Evolutionary conservation across 345 rosid species (phyloP), one percentile per base, ranked within the genome.

Genomic region (Bretschneidera sinensis): DNA sequence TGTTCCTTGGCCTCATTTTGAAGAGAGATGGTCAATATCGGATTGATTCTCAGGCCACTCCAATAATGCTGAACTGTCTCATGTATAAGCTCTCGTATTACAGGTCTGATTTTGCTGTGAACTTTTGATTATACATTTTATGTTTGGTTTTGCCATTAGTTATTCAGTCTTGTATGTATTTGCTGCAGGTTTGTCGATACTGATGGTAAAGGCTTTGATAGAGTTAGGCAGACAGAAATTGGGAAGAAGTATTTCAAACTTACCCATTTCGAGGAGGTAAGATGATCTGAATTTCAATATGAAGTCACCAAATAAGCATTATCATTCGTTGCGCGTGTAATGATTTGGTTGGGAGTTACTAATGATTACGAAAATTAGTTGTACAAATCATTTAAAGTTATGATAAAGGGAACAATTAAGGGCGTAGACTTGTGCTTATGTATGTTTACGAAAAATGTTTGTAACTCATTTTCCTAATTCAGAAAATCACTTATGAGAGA

Each of bases 1-100:
- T 33, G 13, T 52, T 4, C 23, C 39, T 25, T 66, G 49, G 23
- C 59, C 55, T 67, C 24, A 60, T 39, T 69, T 53, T 54, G 49
- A 65, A 94, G 99, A 85, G 96, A 71, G 97, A 94, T 62, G 99
- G 99, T 20, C 89, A 94, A 61, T 94, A 94, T 66, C 87, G 97
- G 61, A 91, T 94, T 20, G 97, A 94, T 77, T 76, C 87, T 34
- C 84, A 90, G 74, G 99, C 99, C 66, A 88, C 97, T 21, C 90
- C 96, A 64, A 92, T 97, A 48, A 89, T 92, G 98, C 71, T 92
- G 65, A 89, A 92, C 62, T 79, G 83, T 75, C 97, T 94, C 24
- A 94, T 94, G 99, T 91, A 91, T 83, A 94, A 88, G 73, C 96
- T 94, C 17, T 86, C 88, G 8, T 94, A 94, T 81, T 94, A 83